A percentile compares a stretch with the other conserved stretches of the same genome.
Evolutionary conservation across 441 rosid species (phyloP).

Genomic region (Macaranga tanarius): DNA sequence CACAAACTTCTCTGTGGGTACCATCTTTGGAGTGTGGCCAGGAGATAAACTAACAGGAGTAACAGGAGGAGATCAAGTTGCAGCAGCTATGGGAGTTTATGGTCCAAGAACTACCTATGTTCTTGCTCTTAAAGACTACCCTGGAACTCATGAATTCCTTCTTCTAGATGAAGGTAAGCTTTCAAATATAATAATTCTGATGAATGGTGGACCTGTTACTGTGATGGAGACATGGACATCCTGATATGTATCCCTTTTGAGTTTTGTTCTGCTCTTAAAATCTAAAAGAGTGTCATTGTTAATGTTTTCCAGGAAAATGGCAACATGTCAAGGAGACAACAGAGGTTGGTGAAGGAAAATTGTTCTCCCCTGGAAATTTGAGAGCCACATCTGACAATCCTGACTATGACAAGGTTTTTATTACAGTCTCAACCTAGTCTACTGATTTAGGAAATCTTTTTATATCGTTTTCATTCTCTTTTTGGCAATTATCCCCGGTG

Average conservation of each 20-base stretch:
- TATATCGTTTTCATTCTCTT: neutral
- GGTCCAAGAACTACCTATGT: slow-evolving; percentile 97
- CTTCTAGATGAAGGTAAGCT: slow-evolving; percentile 92
- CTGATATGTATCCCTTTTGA: neutral
- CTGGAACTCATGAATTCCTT: slow-evolving; percentile 97
- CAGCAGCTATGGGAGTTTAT: slow-evolving; percentile 96
- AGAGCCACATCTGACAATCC: slow-evolving; percentile 94
- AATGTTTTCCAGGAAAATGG: slow-evolving; percentile 74
- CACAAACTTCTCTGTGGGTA: slow-evolving; percentile 92
- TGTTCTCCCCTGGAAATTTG: slow-evolving; percentile 96
- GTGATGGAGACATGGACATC: neutral
- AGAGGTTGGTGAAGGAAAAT: slow-evolving; percentile 80
- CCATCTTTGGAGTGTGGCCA: slow-evolving; percentile 99
- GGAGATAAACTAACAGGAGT: slow-evolving; percentile 90
- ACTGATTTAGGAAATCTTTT: neutral
- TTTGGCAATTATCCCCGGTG: too few species aligned
- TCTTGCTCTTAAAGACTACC: slow-evolving; percentile 75
- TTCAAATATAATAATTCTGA: slow-evolving; percentile 1
- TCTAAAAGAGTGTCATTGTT: slow-evolving; percentile 14
- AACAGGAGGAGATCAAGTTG: slow-evolving; percentile 88
- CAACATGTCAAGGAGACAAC: slow-evolving; percentile 92
- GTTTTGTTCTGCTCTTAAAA: neutral
- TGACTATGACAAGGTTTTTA: slow-evolving; percentile 69
- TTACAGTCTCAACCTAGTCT: neutral
- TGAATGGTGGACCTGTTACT: neutral